Evolutionary conservation across 2,329 filamentous ascomycete genomes (phyloP).

Genomic region (Aspergillus sp.): DNA sequence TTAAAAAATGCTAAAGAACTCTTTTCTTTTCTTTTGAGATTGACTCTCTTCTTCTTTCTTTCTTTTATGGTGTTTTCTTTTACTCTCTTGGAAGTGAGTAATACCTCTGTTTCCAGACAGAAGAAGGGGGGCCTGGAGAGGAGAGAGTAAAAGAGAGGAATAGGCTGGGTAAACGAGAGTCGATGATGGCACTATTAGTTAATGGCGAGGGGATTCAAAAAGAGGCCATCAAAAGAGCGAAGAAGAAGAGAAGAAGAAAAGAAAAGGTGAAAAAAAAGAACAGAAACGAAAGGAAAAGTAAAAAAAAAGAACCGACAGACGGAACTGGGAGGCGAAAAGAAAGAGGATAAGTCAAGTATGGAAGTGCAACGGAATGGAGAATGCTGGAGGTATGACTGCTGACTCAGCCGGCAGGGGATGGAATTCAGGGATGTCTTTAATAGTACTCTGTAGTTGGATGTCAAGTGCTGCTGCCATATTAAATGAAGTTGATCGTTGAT

Average conservation of each 20-base stretch:
- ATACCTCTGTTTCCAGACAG: neutral
- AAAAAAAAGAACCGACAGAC: slow-evolving; percentile 2
- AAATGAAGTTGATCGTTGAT: too few species aligned
- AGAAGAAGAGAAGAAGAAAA: slow-evolving; percentile 2
- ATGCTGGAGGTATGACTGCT: too few species aligned
- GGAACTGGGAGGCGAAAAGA: too few species aligned
- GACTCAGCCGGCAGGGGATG: too few species aligned
- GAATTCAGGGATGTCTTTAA: too few species aligned
- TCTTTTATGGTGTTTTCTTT: neutral
- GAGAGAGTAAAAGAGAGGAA: slow-evolving; percentile 3
- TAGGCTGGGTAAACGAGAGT: slow-evolving; percentile 4
- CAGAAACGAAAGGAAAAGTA: neutral
- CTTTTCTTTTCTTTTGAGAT: neutral
- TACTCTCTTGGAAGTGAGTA: neutral
- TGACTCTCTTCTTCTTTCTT: neutral
- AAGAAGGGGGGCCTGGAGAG: slow-evolving; percentile 3
- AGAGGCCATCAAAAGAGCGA: neutral
- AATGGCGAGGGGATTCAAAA: too few species aligned
- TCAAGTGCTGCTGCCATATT: too few species aligned
- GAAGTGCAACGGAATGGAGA: neutral
- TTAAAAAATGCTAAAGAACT: neutral
- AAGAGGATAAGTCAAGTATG: too few species aligned
- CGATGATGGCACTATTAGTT: slow-evolving; percentile 2
- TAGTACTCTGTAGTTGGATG: too few species aligned
- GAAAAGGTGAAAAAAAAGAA: neutral